A percentile compares a stretch with the other conserved stretches of the same genome.
Evolutionary conservation across 441 rosid species (phyloP).

Genomic region (Erodium texanum): DNA sequence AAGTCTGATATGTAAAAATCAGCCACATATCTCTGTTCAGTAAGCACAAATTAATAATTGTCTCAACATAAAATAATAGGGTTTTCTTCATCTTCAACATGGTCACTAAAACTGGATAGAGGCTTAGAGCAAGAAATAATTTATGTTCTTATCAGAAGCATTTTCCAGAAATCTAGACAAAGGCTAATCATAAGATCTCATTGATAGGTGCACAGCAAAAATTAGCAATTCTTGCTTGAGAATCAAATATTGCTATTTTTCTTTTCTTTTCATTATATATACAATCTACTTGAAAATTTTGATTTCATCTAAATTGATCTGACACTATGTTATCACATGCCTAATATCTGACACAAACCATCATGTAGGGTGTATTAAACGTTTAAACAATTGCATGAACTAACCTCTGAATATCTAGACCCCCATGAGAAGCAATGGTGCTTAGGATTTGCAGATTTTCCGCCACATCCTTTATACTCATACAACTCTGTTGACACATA

Average conservation of each 20-base stretch:
- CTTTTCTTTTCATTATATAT: background rate
- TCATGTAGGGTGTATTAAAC: background rate
- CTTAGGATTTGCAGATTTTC: constrained; percentile 61
- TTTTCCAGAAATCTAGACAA: no score
- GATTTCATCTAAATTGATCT: background rate
- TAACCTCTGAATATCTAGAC: constrained; percentile 68
- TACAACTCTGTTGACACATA: constrained; percentile 71
- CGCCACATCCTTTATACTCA: constrained; percentile 69
- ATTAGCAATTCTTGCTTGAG: no score
- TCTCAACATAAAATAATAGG: no score
- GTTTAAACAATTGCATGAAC: constrained; percentile 3
- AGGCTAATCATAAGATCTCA: no score
- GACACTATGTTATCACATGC: constrained; percentile 5
- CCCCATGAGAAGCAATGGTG: constrained; percentile 88
- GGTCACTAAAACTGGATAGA: background rate
- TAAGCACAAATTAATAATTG: background rate
- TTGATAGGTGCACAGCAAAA: no score
- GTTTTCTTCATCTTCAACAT: background rate
- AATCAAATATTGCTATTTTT: background rate
- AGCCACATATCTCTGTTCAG: constrained; percentile 67
- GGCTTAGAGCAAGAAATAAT: background rate
- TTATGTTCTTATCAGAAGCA: no score
- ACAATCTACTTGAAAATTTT: background rate
- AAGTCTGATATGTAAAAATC: constrained; percentile 95
- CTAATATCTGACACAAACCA: background rate